Percentiles rank a stretch among this genome's conserved stretches.
phyloP scores from a whole-genome alignment of 768 basidiomycete genomes.

The Trametes cingulata region DNA sequence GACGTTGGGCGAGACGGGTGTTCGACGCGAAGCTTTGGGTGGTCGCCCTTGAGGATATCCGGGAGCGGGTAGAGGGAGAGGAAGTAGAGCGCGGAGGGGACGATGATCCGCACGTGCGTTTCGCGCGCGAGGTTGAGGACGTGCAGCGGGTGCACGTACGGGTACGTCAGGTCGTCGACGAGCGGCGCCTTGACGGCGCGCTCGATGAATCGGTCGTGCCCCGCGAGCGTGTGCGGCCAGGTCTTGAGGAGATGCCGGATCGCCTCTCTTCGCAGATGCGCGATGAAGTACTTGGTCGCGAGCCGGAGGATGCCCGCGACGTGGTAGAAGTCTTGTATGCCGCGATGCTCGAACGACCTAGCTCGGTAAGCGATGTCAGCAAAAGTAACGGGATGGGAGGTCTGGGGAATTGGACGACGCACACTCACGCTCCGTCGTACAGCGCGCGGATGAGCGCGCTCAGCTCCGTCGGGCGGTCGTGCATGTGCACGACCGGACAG shows the following conservation, averaged over 20 bases:
- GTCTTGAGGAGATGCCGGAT: slow-evolving; percentile 49
- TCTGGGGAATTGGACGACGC: slow-evolving; percentile 14
- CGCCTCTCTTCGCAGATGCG: slow-evolving; percentile 51
- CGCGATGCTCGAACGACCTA: slow-evolving; percentile 38
- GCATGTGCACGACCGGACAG: slow-evolving; percentile 54
- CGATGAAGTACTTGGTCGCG: slow-evolving; percentile 60
- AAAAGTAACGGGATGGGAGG: not conserved
- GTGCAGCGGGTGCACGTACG: slow-evolving; percentile 59
- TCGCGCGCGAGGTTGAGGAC: slow-evolving; percentile 57
- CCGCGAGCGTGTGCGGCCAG: slow-evolving; percentile 55
- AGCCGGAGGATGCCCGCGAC: slow-evolving; percentile 60
- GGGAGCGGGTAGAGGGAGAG: slow-evolving; percentile 56
- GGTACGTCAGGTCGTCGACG: slow-evolving; percentile 50
- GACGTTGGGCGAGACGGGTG: slow-evolving; percentile 54
- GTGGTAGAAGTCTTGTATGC: slow-evolving; percentile 53
- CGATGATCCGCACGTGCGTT: slow-evolving; percentile 44
- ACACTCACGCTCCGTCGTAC: slow-evolving; percentile 57
- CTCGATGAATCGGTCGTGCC: slow-evolving; percentile 58
- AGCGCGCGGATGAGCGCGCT: slow-evolving; percentile 52
- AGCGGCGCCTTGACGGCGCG: slow-evolving; percentile 44
- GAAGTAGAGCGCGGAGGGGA: slow-evolving; percentile 57
- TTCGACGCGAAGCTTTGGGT: slow-evolving; percentile 50
- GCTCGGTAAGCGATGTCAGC: not conserved
- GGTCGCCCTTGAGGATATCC: slow-evolving; percentile 49
- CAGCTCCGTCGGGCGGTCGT: slow-evolving; percentile 51